A percentile compares a stretch with the other conserved stretches of the same genome.
Conservation (phyloP, 768 basidiomycete species). For the Tricholoma matsutake region DNA sequence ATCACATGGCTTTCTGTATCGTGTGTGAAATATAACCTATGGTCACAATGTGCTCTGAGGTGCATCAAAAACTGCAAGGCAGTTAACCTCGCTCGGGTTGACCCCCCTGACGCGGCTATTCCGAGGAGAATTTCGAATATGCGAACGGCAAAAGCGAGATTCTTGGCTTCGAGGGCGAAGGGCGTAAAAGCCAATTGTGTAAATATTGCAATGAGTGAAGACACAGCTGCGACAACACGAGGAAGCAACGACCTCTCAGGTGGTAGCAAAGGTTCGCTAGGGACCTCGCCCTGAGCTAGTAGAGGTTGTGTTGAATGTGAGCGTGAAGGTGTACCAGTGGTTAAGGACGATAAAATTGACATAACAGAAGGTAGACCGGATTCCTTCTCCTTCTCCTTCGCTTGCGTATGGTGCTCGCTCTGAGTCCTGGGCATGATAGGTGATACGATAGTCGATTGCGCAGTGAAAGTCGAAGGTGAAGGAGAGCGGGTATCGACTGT, state of each 20-base stretch:
- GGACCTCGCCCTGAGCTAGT: conserved; percentile 34
- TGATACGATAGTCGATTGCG: conserved; percentile 39
- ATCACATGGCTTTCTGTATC: conserved; percentile 57
- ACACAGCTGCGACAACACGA: conserved; percentile 56
- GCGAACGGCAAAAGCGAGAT: conserved; percentile 49
- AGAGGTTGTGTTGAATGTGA: conserved; percentile 50
- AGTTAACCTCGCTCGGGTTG: conserved; percentile 60
- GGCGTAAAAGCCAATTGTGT: conserved; percentile 71
- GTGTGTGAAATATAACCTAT: conserved; percentile 71
- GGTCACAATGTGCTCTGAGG: conserved; percentile 86
- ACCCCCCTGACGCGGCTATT: conserved; percentile 43
- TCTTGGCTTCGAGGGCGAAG: conserved; percentile 43
- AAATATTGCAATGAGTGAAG: conserved; percentile 64
- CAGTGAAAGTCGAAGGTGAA: conserved; percentile 20
- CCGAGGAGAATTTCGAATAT: conserved; percentile 53
- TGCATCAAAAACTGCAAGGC: conserved; percentile 86
- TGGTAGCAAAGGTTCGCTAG: conserved; percentile 22
- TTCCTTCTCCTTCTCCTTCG: conserved; percentile 43
- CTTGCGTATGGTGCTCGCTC: conserved; percentile 43
- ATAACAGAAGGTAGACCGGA: conserved; percentile 54
- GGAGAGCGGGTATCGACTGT: conserved; percentile 40
- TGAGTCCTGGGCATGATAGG: conserved; percentile 59
- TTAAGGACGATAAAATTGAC: conserved; percentile 62
- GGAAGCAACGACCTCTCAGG: conserved; percentile 29
- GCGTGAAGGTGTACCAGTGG: conserved; percentile 49